These are phyloP conservation scores for Caloboletus firmus DNA, from an alignment of 1,284 basidiomycete genomes.

Conservation along the genomic window DNA sequence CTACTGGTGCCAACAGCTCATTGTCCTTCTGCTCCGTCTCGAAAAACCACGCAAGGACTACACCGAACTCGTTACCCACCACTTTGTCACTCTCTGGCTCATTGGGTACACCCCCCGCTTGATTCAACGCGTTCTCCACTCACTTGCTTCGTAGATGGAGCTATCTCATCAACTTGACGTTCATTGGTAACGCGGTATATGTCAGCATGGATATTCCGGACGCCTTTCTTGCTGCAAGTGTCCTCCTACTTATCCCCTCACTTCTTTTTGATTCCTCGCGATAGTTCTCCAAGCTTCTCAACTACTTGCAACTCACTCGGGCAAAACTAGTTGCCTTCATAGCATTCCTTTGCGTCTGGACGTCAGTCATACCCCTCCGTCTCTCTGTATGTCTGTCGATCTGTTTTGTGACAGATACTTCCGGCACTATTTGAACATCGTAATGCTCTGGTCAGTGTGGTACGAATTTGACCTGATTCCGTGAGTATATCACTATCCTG, in stretches of 20 bases:
- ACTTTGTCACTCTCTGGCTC: constrained; percentile 94
- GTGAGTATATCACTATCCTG: constrained; percentile 48
- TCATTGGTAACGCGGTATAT: constrained; percentile 91
- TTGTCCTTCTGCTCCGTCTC: constrained; percentile 81
- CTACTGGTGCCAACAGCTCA: constrained; percentile 94
- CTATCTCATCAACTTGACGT: constrained; percentile 79
- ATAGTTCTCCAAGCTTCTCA: constrained; percentile 82
- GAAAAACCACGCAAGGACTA: constrained; percentile 97
- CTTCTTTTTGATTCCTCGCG: not conserved
- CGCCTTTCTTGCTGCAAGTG: constrained; percentile 76
- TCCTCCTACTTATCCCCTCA: not conserved
- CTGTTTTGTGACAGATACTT: constrained; percentile 67
- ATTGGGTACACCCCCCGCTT: constrained; percentile 61
- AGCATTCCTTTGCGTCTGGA: constrained; percentile 77
- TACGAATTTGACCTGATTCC: constrained; percentile 77
- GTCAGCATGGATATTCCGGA: constrained; percentile 98
- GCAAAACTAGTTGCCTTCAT: constrained; percentile 69
- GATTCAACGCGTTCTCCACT: constrained; percentile 2
- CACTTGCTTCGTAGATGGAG: constrained; percentile 66
- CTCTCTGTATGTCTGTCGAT: not conserved
- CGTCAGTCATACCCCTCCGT: constrained; percentile 50
- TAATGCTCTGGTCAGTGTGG: constrained; percentile 89
- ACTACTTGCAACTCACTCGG: constrained; percentile 75
- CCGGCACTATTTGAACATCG: constrained; percentile 90
- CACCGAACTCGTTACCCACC: constrained; percentile 82